Percentiles rank a stretch among this genome's conserved stretches.
These are phyloP conservation scores for Botrytis elliptica DNA, from an alignment of 2,329 filamentous ascomycete genomes.

Conservation along the genomic window DNA sequence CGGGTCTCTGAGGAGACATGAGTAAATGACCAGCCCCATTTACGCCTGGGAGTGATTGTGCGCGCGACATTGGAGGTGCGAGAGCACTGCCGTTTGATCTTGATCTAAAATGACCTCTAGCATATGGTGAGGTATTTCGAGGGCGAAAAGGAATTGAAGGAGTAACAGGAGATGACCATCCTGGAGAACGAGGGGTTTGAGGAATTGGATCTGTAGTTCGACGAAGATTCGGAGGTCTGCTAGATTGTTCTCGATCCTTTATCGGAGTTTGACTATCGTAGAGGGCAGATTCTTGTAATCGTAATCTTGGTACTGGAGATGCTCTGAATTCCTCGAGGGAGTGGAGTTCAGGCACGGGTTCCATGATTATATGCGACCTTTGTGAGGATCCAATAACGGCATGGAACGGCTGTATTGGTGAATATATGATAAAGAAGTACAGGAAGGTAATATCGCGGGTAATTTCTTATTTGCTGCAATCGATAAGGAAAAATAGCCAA, in stretches of 20 bases:
- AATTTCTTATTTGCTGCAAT: slow-evolving; percentile 14
- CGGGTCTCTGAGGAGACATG: slow-evolving; percentile 48
- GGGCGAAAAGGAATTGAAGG: slow-evolving; percentile 57
- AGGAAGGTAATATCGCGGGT: slow-evolving; percentile 7
- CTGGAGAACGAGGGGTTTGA: slow-evolving; percentile 51
- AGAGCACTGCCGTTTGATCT: slow-evolving; percentile 56
- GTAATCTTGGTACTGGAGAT: slow-evolving; percentile 55
- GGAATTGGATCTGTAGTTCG: slow-evolving; percentile 59
- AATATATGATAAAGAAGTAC: slow-evolving; percentile 2
- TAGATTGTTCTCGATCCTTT: slow-evolving; percentile 24
- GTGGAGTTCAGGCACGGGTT: slow-evolving; percentile 67
- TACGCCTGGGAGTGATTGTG: slow-evolving; percentile 63
- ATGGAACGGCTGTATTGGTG: slow-evolving; percentile 14
- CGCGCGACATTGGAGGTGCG: slow-evolving; percentile 58
- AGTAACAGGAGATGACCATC: slow-evolving; percentile 34
- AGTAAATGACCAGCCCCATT: slow-evolving; percentile 59
- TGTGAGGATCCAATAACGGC: slow-evolving; percentile 21
- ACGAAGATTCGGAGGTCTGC: slow-evolving; percentile 54
- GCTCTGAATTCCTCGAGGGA: slow-evolving; percentile 65
- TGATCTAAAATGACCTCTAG: slow-evolving; percentile 56
- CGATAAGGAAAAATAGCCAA: not conserved
- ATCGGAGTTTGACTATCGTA: slow-evolving; percentile 24
- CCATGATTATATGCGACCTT: slow-evolving; percentile 48
- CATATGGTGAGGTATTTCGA: slow-evolving; percentile 61
- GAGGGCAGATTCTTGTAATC: slow-evolving; percentile 41